Base-by-base conservation (phyloP, 192 early-diverging fungal species). In the Coemansia sp. region DNA sequence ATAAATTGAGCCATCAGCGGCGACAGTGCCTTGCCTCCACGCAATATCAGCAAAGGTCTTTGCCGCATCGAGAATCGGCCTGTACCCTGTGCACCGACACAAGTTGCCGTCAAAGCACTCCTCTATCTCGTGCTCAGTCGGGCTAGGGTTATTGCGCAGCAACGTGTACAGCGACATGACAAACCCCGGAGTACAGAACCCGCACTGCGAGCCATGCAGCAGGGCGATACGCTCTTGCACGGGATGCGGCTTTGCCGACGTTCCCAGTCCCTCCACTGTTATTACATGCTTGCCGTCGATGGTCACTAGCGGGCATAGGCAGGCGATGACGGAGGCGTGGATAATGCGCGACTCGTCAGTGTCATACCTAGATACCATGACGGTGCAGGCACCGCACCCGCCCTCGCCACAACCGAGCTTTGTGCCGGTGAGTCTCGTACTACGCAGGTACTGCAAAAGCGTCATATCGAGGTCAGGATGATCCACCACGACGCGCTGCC, bases 121-220 rank as follows among this genome's bases (percentile, higher is more conserved):
- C 65, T 95, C 92, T 35, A 95, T 87, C 39, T 92, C 92, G 43
- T 86, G 76, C 64, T 88, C 85, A 1, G 80, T 85, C 16, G 90
- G 88, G 4, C 65, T 72, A 7, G 85, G 75, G 66, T 93, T 92
- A 69, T 91, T 92, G 55, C 87, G 82, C 57, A 93, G 77, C 41
- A 91, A 73, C 14, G 88, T 84, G 74, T 93, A 95, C 37, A 94
- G 84, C 18, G 90, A 91, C 92, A 94, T 94, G 67, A 89, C 92
- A 37, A 95, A 93, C 20, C 93, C 93, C 3, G 93, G 92, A 2
- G 93, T 95, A 62, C 93, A 95, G 84, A 94, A 94, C 36, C 93
- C 93, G 72, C 93, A 95, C 77, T 95, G 93, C 28, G 88, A 91
- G 42, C 90, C 91, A 59, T 92, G 89, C 69, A 83, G 70, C n/a